These are phyloP conservation scores for Pyrus hybrid DNA, from an alignment of 331 rosid genomes.

Conservation along the genomic window DNA sequence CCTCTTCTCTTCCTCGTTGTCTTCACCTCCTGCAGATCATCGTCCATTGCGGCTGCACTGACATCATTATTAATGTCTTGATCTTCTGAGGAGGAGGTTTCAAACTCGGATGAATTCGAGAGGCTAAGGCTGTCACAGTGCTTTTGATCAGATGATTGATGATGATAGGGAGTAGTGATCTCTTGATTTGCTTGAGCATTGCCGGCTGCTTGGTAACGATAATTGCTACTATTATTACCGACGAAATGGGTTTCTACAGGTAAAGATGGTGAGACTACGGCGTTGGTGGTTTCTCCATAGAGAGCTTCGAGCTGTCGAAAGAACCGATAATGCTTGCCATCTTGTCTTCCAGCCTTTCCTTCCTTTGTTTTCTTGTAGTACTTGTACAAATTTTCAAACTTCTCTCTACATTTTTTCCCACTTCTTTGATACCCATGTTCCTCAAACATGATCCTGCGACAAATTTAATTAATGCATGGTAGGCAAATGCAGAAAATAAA, in stretches of 20 bases:
- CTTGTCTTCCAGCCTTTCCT: slow-evolving; percentile 91
- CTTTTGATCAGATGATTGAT: slow-evolving; percentile 21
- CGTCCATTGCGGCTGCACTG: slow-evolving; percentile 22
- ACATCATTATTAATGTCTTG: slow-evolving; percentile 18
- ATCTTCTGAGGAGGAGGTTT: slow-evolving; percentile 59
- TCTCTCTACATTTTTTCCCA: slow-evolving; percentile 95
- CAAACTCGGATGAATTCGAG: slow-evolving; percentile 62
- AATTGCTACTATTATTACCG: slow-evolving; percentile 9
- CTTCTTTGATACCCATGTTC: slow-evolving; percentile 93
- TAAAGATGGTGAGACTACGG: slow-evolving; percentile 10
- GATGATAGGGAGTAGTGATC: not conserved
- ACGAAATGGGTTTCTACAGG: slow-evolving; percentile 25
- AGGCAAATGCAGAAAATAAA: not conserved
- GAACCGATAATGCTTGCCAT: slow-evolving; percentile 92
- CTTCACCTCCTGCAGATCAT: slow-evolving; percentile 32
- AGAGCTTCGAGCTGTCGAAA: slow-evolving; percentile 97
- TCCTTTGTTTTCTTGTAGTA: slow-evolving; percentile 98
- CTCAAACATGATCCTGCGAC: slow-evolving; percentile 62
- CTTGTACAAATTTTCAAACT: slow-evolving; percentile 87
- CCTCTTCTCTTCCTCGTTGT: slow-evolving; percentile 30
- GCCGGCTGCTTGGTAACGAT: slow-evolving; percentile 12
- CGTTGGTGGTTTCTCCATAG: slow-evolving; percentile 46
- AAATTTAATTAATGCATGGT: not conserved
- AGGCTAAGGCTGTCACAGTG: slow-evolving; percentile 60
- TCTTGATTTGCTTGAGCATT: not conserved